Evolutionary conservation across 768 basidiomycete genomes (phyloP).

Genomic region (Udeniomyces megalosporus): DNA sequence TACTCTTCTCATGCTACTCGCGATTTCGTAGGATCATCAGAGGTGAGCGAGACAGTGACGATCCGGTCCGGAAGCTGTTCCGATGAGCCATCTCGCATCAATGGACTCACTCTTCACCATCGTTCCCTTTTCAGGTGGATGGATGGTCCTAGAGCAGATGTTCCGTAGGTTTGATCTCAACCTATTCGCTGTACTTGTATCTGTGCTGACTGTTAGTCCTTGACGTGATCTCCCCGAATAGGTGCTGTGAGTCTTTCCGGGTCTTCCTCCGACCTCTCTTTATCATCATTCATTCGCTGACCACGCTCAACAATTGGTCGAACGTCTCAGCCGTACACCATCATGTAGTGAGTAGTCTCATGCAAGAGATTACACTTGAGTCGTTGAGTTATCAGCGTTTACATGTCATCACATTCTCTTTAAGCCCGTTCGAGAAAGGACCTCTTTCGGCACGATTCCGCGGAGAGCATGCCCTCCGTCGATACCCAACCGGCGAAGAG

Average conservation of each 20-base stretch:
- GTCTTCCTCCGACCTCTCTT: background rate
- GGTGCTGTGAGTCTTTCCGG: background rate
- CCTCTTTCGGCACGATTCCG: conserved; percentile 94
- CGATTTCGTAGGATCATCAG: conserved; percentile 45
- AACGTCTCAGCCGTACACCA: conserved; percentile 50
- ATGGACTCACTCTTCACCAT: no score
- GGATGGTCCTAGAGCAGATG: conserved; percentile 57
- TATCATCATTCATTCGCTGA: background rate
- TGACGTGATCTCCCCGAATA: background rate
- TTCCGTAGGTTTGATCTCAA: conserved; percentile 20
- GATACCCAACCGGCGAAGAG: conserved; percentile 96
- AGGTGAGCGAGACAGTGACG: conserved; percentile 47
- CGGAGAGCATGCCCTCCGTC: conserved; percentile 88
- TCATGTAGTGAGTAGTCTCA: conserved; percentile 36
- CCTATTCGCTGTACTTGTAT: background rate
- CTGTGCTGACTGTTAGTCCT: background rate
- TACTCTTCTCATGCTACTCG: no score
- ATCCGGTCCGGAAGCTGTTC: no score
- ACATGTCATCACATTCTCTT: no score
- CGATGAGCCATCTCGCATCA: no score
- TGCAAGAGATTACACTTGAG: no score
- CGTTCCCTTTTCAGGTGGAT: conserved; percentile 62
- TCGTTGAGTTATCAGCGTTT: no score
- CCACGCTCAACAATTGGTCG: no score
- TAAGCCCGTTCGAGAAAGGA: conserved; percentile 78